Base-by-base conservation (phyloP, 768 basidiomycete genomes). In the Rhodotorula taiwanensis region DNA sequence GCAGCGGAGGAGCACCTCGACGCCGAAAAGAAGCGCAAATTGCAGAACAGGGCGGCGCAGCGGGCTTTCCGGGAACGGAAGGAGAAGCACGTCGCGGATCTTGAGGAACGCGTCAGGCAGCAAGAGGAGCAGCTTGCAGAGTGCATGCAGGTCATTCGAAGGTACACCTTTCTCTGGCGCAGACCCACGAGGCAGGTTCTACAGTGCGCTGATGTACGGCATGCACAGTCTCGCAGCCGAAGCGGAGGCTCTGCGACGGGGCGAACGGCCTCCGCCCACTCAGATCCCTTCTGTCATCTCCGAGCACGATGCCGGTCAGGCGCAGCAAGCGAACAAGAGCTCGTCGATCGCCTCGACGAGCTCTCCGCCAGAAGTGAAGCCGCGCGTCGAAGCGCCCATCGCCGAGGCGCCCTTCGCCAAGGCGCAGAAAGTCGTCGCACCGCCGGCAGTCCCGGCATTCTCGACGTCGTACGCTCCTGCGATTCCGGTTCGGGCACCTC, bases 1-100 rank as follows among this genome's bases (percentile, higher is more conserved):
- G 15, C 31, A 2, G 33, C 8, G 7, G 31, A 53, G 60, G 64
- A 23, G 15, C 52, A 52, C 51, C 45, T 62, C 28, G 65, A 66
- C 47, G 51, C 58, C 6, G 62, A 64, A 3, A 52, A 54, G 67
- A 93, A 94, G 74, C 85, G 94, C 66, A 98, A 98, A 78, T 89
- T 97, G 71, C 94, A 98, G 77, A 98, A 98, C 71, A 81, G 94
- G 51, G 91, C 93, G 1, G 94, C 94, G 16, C 94, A 98, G 76
- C 84, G 93, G 55, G 93, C 93, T 1, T 98, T 98, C 79, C 80
- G 93, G 60, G 94, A 97, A 76, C 83, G 94, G 64, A 93, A 97
- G 77, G 94, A 98, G 78, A 90, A 89, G 71, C 90, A 93, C 74
- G 90, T 97, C 65, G 88, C 88, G 74, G 92, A 95, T 88, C 80